Evolutionary conservation across 495 filamentous ascomycete species (phyloP).

Genomic region (Penicillium tannophilum): DNA sequence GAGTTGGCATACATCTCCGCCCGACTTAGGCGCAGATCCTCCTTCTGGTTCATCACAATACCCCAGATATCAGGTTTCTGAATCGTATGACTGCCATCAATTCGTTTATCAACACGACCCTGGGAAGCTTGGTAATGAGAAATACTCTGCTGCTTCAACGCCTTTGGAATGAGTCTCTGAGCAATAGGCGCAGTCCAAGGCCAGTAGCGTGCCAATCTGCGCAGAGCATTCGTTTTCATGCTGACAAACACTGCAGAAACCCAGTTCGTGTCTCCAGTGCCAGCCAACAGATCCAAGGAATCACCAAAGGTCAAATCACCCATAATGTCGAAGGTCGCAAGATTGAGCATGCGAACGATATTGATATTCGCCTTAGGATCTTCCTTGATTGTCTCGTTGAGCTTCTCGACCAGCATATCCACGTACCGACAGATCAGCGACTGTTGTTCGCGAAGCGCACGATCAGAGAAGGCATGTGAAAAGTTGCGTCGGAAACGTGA

Average conservation of each 20-base stretch:
- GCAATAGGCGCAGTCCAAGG: neutral
- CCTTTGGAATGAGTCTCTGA: neutral
- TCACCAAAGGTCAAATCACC: conserved; percentile 2
- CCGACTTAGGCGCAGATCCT: conserved; percentile 39
- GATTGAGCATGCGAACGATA: conserved; percentile 16
- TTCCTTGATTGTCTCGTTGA: neutral
- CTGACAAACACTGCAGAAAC: neutral
- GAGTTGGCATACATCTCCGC: conserved; percentile 46
- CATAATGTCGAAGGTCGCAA: conserved; percentile 2
- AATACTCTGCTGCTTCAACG: neutral
- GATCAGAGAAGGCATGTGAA: conserved; percentile 2
- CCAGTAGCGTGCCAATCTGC: neutral
- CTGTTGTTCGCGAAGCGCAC: conserved; percentile 1
- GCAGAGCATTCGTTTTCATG: neutral
- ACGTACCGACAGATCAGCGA: neutral
- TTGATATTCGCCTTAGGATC: neutral
- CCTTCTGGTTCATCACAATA: conserved; percentile 25
- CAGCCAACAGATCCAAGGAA: neutral
- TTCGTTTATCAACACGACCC: conserved; percentile 2
- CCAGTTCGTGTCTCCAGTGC: neutral
- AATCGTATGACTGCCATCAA: neutral
- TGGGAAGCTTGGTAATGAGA: neutral
- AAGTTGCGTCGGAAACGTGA: neutral
- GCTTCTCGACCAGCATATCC: neutral
- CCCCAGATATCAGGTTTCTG: conserved; percentile 18